Base-by-base conservation (phyloP, 345 rosid species). In the Eucalyptus dawsonii region DNA sequence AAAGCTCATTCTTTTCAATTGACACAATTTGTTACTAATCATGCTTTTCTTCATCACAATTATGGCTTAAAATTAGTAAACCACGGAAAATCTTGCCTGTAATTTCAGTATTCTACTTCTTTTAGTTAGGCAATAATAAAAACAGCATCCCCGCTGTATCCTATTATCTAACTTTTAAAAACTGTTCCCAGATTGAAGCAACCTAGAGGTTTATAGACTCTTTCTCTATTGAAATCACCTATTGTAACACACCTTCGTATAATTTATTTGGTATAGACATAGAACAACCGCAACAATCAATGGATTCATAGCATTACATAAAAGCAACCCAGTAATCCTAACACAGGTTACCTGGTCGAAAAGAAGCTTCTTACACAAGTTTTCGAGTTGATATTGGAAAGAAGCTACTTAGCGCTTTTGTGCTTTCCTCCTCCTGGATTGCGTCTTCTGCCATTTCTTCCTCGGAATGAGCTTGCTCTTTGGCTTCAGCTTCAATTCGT, bases 361-460 rank as follows among this genome's bases (percentile, higher is more conserved):
- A 76, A 37, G 2, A 37, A 21, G 47, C 83, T 10, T 13, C 47
- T 69, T 21, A 37, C 9, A 76, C 14, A 11, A 3, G 47, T 76
- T 76, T 69, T 76, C 9, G 0, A 15, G 1, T 76, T 37, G 14
- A 37, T 10, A 76, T 76, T 76, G 83, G 24, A 76, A 76, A 5
- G 50, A 88, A 40, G 0, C 49, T 44, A 69, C 89, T 91, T 69
- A 97, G 47, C 99, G 97, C 90, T 90, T 98, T 86, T 93, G 96
- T 12, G 98, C 99, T 92, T 97, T 98, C 92, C 99, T 94, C 88
- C 96, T 92, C 88, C 98, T 92, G 53, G 99, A 95, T 88, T 97
- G 93, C 14, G 96, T 89, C 91, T 96, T 97, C 93, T 95, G 97
- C 99, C 98, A 97, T 90, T 95, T 98, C 95, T 96, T 98, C 92